Conservation (phyloP, 805 yeast species). For the Saturnispora besseyi region DNA sequence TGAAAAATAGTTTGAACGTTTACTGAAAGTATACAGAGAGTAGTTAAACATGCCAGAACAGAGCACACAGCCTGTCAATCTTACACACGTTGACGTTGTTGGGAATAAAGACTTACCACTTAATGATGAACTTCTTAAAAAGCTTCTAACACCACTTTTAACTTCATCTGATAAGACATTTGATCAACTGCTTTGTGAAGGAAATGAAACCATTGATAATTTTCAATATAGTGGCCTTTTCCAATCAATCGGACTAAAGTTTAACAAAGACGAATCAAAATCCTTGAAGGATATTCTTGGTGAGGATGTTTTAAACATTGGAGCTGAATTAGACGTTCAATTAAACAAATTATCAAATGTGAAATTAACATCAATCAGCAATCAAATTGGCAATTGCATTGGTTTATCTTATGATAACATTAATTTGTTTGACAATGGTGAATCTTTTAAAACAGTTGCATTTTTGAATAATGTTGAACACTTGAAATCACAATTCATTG, state of each 20-base stretch:
- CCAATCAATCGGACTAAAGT: slow-evolving; percentile 17
- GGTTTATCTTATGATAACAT: slow-evolving; percentile 32
- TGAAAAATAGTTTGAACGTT: no score
- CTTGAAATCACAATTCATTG: slow-evolving; percentile 44
- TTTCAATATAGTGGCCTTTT: slow-evolving; percentile 25
- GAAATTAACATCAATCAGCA: slow-evolving; percentile 7
- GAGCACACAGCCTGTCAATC: slow-evolving; percentile 18
- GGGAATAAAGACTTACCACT: slow-evolving; percentile 23
- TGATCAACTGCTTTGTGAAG: slow-evolving; percentile 29
- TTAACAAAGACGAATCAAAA: slow-evolving; percentile 14
- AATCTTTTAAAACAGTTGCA: slow-evolving; percentile 44
- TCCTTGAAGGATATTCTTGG: slow-evolving; percentile 4
- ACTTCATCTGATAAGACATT: slow-evolving; percentile 32
- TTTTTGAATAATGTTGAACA: slow-evolving; percentile 40
- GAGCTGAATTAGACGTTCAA: slow-evolving; percentile 7
- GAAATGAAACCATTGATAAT: slow-evolving; percentile 16
- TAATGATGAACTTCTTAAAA: slow-evolving; percentile 35
- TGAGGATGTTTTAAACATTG: slow-evolving; percentile 6
- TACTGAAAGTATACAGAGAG: background rate
- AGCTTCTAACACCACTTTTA: slow-evolving; percentile 37
- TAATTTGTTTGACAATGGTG: slow-evolving; percentile 65
- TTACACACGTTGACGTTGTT: slow-evolving; percentile 24
- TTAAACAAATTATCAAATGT: slow-evolving; percentile 1
- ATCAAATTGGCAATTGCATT: slow-evolving; percentile 6
- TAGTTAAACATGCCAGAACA: background rate